Conservation (phyloP, 139 green algal genomes). For the Volvox reticuliferus region DNA sequence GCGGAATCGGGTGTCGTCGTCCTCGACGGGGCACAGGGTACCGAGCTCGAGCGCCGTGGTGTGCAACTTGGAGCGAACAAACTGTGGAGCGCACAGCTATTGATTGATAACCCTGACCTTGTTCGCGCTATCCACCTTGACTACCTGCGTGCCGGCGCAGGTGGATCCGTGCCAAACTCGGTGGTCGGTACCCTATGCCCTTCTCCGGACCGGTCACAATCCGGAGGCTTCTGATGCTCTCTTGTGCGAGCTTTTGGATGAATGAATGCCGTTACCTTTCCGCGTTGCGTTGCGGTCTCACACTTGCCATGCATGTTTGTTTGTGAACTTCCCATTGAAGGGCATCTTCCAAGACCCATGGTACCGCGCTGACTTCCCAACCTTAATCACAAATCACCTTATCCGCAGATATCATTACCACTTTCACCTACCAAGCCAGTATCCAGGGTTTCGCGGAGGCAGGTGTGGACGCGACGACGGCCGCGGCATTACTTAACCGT, state of each 20-base stretch:
- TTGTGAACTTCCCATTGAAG: no score
- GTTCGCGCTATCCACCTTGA: conserved; percentile 10
- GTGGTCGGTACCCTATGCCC: no score
- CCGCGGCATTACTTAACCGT: conserved; percentile 26
- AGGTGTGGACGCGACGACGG: conserved; percentile 18
- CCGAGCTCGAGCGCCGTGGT: conserved; percentile 54
- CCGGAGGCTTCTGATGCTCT: no score
- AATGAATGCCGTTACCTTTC: no score
- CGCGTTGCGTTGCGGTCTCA: no score
- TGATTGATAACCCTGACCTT: conserved; percentile 50
- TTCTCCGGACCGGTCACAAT: no score
- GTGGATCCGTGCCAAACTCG: background rate
- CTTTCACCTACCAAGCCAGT: conserved; percentile 60
- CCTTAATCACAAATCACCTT: no score
- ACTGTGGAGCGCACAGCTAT: conserved; percentile 54
- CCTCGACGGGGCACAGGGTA: conserved; percentile 49
- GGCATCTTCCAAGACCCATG: background rate
- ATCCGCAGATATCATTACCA: conserved; percentile 52
- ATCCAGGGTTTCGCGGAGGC: conserved; percentile 45
- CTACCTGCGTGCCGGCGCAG: conserved; percentile 35
- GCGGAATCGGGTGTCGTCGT: conserved; percentile 3
- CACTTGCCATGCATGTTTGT: no score
- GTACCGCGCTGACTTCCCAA: background rate
- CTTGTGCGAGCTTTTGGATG: no score
- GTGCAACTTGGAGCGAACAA: conserved; percentile 33